Evolutionary conservation across 2,329 filamentous ascomycete species (phyloP), one percentile per base, ranked within the genome.

Genomic region (Neopestalotiopsis clavispora): DNA sequence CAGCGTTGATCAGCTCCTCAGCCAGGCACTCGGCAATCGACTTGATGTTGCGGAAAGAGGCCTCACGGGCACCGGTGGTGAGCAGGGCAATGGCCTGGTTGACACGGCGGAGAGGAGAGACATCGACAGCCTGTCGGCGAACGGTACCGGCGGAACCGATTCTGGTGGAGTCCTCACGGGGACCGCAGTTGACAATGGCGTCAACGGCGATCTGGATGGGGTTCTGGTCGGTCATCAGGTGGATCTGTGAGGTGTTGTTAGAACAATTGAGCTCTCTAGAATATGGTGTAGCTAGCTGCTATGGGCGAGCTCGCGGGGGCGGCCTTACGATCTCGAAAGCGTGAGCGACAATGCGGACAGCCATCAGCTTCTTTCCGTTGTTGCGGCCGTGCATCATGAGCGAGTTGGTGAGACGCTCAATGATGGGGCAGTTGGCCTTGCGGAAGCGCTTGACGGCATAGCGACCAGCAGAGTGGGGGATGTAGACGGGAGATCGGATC

Each of bases 361-460:
- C 97, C 95, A 97, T 98, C 83, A 98, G 92, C 94, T 99, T 99
- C 93, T 99, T 99, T 87, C 96, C 96, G 93, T 98, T 99, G 94
- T 99, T 99, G 88, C 96, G 96, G 87, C 96, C 96, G 92, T 99
- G 97, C 95, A 98, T 98, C 97, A 99, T 99, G 84, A 99, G 92
- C 71, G 96, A 98, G 93, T 99, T 99, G 90, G 96, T 99, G 80
- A 99, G 92, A 85, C 96, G 95, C 93, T 99, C 96, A 84, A 99
- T 98, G 92, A 99, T 98, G 81, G 96, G 96, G 94, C 96, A 99
- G 91, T 98, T 97, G 84, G 97, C 96, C 92, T 99, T 99, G 90
- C 96, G 94, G 94, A 99, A 99, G 83, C 97, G 93, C 94, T 99
- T 99, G 87, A 92, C 91, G 83, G 96, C 96, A 91, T 97, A 99